Base-by-base conservation (phyloP, 768 basidiomycete genomes). In the Rhizopogon roseolus region DNA sequence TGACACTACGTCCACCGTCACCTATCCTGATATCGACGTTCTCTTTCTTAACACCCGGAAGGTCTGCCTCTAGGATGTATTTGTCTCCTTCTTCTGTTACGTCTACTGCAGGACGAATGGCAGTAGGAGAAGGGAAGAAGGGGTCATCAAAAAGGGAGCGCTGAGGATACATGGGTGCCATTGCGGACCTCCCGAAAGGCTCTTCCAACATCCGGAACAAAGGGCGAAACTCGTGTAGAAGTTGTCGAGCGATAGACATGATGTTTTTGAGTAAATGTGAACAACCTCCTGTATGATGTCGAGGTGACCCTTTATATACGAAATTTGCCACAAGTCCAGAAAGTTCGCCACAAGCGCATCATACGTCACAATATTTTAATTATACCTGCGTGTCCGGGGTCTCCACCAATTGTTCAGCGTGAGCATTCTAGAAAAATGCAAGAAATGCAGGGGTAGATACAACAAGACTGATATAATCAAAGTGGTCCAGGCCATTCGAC, bases 31-130 rank as follows among this genome's bases (percentile, higher is more conserved):
- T 77, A 52, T 88, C 79, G 8, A 90, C 64, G 61, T 90, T 82
- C 60, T 90, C 88, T 72, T 85, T 89, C 66, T 81, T 84, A 27
- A 91, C 81, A 1, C 89, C 88, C 19, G 89, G 90, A 27, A 92
- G 62, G 62, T 92, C 90, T 1, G 88, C 87, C 61, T 90, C 85
- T 40, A 92, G 71, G 49, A 88, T 57, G 59, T 86, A 90, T 39
- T 76, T 72, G 65, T 82, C 75, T 1, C 77, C 81, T 54, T 84
- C 78, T 58, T 92, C 89, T 3, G 76, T 73, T 7, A 91, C 66
- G 57, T 92, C 88, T 6, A 91, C 73, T 0, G 84, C 80, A 14
- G 88, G 86, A 28, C 78, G 73, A 40, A 73, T 28, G 8, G 63
- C 56, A 19, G 58, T 44, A 16, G 67, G 66, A 9, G 67, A 56